A percentile compares a stretch with the other conserved stretches of the same genome.
phyloP scores from a whole-genome alignment of 768 basidiomycete species.

The Rhizopogon sp. region DNA sequence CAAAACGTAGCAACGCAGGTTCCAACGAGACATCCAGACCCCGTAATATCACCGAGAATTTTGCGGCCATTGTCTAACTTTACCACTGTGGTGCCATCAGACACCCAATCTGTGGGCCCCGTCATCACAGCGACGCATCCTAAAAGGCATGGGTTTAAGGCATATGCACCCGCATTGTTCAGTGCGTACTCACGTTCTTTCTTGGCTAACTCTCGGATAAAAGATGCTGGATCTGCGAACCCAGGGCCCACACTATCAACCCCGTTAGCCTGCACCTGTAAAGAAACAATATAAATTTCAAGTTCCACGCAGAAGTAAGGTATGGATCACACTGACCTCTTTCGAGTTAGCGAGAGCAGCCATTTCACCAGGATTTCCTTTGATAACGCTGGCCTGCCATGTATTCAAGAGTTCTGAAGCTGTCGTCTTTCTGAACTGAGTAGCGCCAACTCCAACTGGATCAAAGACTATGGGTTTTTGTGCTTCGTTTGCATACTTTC shows the following conservation, averaged over 20 bases:
- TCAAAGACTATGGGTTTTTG: conserved; percentile 83
- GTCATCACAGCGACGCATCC: conserved; percentile 81
- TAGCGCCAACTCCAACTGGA: conserved; percentile 90
- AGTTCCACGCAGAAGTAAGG: background rate
- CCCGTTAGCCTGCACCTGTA: conserved; percentile 67
- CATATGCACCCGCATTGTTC: background rate
- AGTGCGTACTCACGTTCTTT: conserved; percentile 58
- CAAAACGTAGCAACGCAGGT: conserved; percentile 78
- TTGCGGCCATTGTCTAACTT: conserved; percentile 69
- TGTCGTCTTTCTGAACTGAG: conserved; percentile 56
- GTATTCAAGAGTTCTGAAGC: conserved; percentile 57
- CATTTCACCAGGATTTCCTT: conserved; percentile 91
- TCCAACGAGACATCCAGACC: conserved; percentile 83
- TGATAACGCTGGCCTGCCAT: conserved; percentile 90
- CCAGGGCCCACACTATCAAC: conserved; percentile 81
- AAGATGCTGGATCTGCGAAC: conserved; percentile 67
- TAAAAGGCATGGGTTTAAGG: conserved; percentile 19
- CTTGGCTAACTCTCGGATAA: conserved; percentile 66
- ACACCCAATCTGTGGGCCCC: conserved; percentile 77
- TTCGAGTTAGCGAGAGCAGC: conserved; percentile 68
- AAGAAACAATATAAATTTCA: background rate
- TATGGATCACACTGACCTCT: conserved; percentile 45
- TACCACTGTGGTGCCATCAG: conserved; percentile 72
- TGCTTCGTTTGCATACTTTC: conserved; percentile 60
- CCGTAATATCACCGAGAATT: conserved; percentile 77